Evolutionary conservation across 2,329 filamentous ascomycete genomes (phyloP), one percentile per base, ranked within the genome.

Genomic region (Clonostachys solani): DNA sequence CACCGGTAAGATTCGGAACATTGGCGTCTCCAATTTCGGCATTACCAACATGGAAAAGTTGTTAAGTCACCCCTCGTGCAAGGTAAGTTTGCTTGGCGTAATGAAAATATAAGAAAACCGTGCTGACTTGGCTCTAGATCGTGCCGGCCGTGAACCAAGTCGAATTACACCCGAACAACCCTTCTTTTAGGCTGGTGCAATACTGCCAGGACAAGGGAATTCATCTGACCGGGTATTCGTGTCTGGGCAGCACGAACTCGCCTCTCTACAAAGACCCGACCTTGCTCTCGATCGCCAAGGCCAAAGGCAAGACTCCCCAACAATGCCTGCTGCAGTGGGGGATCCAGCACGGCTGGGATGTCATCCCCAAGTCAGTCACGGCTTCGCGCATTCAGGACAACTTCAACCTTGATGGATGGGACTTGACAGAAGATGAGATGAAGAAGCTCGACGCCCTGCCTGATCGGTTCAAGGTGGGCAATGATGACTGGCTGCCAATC

Each of bases 381-480:
- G 48, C 50, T 19, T 17, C 46, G 5, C 52, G 57, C 40, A 56
- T 59, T 44, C 50, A 51, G 16, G 56, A 58, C 42, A 59, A 59
- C 49, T 54, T 56, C 36, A 47, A 50, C 15, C 51, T 61, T 3
- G 54, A 59, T 64, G 87, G 85, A 46, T 92, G 84, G n/a, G 54
- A 52, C 2, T 50, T 61, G 7, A 56, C 49, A 4, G 56, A 60
- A 6, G 51, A 58, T 13, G 59, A 61, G 40, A 57, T 61, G 52
- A 41, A 48, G 19, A 49, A 42, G 19, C 52, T 61, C n/a, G 59
- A 61, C 47, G 78, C 69, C 58, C 76, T 92, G 46, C 74, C 78
- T 59, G 86, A 88, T 51, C 81, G 89, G 44, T 92, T 92, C 77
- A 95, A 91, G 80, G 84, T 90, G 52, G 92, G 87, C 61, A 78